These are phyloP conservation scores for Steccherinum ochraceum DNA, from an alignment of 768 basidiomycete genomes.

Conservation along the genomic window DNA sequence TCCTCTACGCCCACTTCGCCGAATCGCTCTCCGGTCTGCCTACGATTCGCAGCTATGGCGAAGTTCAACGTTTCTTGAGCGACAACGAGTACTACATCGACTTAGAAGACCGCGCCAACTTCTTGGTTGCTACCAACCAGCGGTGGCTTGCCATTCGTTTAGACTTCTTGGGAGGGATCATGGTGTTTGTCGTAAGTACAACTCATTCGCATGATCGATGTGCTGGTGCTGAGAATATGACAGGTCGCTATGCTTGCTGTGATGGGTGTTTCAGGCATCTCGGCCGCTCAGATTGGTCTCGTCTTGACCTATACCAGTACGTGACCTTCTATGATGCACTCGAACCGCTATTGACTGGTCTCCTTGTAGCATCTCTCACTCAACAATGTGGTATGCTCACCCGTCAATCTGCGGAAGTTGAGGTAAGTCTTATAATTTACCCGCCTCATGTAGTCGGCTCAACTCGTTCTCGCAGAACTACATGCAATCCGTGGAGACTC, in stretches of 20 bases:
- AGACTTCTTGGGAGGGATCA: conserved; percentile 58
- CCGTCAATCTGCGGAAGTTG: conserved; percentile 28
- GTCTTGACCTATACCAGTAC: conserved; percentile 61
- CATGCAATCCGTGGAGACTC: conserved; percentile 61
- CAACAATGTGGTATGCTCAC: conserved; percentile 50
- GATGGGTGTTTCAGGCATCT: conserved; percentile 46
- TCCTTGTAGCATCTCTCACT: conserved; percentile 36
- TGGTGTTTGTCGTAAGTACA: conserved; percentile 44
- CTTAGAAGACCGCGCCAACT: conserved; percentile 67
- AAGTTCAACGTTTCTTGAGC: conserved; percentile 50
- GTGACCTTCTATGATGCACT: too few species aligned
- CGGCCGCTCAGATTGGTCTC: conserved; percentile 64
- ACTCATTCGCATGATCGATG: not conserved
- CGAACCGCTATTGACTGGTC: not conserved
- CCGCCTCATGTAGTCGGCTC: conserved; percentile 47
- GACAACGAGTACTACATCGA: conserved; percentile 66
- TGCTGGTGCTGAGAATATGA: not conserved
- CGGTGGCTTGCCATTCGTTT: conserved; percentile 71
- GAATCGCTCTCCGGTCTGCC: conserved; percentile 69
- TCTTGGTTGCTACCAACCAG: conserved; percentile 62
- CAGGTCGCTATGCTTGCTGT: conserved; percentile 65
- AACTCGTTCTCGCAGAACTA: conserved; percentile 37
- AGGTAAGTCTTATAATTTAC: not conserved
- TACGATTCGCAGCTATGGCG: conserved; percentile 71
- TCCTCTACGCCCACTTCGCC: conserved; percentile 72